phyloP scores from a whole-genome alignment of 2,329 filamentous ascomycete species.

The Phialophora verrucosa region DNA sequence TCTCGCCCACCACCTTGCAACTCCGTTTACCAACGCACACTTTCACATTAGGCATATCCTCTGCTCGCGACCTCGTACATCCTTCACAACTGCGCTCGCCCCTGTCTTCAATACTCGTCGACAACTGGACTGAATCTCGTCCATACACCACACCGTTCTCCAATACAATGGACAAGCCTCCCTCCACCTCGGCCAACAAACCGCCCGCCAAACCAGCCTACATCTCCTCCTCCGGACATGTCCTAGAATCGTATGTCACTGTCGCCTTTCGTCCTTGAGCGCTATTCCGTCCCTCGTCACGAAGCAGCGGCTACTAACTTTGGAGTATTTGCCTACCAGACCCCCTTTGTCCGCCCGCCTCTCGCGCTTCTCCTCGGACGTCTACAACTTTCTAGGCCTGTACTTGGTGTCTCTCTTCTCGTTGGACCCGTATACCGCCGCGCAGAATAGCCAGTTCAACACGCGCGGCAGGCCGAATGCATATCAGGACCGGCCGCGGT shows the following conservation, averaged over 20 bases:
- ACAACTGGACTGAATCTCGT: neutral
- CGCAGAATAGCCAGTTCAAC: conserved; percentile 55
- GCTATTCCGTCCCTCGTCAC: too few relatives aligned
- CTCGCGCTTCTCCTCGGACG: conserved; percentile 48
- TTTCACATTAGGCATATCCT: too few relatives aligned
- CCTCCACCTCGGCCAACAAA: conserved; percentile 17
- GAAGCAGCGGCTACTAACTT: too few relatives aligned
- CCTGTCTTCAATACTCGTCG: neutral
- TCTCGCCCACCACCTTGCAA: too few relatives aligned
- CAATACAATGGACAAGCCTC: conserved; percentile 16
- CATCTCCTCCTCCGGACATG: conserved; percentile 35
- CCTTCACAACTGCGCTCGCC: neutral
- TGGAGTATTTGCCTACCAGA: conserved; percentile 38
- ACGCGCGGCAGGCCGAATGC: conserved; percentile 43
- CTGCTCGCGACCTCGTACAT: too few relatives aligned
- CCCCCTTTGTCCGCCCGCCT: conserved; percentile 54
- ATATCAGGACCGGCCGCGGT: conserved; percentile 41
- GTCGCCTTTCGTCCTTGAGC: too few relatives aligned
- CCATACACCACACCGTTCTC: neutral
- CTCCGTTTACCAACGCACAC: too few relatives aligned
- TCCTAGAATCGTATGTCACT: conserved; percentile 33
- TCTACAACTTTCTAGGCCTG: conserved; percentile 56
- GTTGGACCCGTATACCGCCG: conserved; percentile 54
- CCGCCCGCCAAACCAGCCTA: conserved; percentile 25
- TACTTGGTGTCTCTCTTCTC: conserved; percentile 57